A percentile compares a stretch with the other conserved stretches of the same genome.
phyloP scores from a whole-genome alignment of 352 stramenopile species.

The Aphanomyces astaci region DNA sequence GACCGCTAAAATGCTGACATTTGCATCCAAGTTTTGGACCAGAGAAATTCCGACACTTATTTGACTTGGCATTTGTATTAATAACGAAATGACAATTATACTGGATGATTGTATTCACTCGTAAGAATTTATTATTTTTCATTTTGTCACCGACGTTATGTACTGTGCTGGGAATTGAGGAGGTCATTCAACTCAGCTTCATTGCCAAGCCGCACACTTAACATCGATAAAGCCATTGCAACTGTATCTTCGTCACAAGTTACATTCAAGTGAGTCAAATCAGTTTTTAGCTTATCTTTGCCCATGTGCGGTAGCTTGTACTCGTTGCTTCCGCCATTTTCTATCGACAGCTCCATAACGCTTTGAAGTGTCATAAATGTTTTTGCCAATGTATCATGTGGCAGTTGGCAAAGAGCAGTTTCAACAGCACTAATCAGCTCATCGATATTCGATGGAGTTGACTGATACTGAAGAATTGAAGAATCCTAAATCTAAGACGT shows the following conservation, averaged over 20 bases:
- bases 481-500: neutral
- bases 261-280: neutral
- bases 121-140: conserved; percentile 2
- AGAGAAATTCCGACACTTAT: neutral
- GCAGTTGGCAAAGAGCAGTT: neutral
- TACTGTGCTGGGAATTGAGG: neutral
- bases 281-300: neutral
- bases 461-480: conserved; percentile 1
- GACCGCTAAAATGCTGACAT: neutral
- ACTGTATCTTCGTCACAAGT: neutral
- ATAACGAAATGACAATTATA: no score
- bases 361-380: neutral
- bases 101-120: neutral
- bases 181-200: neutral
- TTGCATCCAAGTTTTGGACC: neutral
- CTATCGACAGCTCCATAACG: neutral
- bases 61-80: neutral
- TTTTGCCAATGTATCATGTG: neutral
- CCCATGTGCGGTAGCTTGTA: neutral
- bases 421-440: neutral
- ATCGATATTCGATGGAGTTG: conserved; percentile 1
- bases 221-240: neutral
- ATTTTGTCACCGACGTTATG: neutral
- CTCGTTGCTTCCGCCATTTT: neutral
- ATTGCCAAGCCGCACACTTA: neutral